phyloP scores from a whole-genome alignment of 257 asterid species.

The Osmanthus fragrans region DNA sequence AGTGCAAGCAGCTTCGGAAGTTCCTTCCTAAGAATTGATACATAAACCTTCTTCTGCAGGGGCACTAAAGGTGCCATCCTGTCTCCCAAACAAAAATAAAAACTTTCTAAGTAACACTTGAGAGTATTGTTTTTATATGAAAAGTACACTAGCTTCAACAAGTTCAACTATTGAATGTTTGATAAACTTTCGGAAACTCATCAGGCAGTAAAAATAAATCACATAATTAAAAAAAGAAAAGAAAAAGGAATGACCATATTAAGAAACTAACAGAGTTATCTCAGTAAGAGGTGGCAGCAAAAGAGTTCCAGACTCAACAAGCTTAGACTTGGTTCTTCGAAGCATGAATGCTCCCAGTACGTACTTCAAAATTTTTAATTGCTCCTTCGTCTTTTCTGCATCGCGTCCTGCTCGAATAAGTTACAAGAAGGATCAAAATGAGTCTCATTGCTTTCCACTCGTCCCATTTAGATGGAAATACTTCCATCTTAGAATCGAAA shows the following conservation, averaged over 20 bases:
- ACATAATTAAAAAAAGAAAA: not conserved
- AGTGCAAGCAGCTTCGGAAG: conserved; percentile 82
- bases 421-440: conserved; percentile 16
- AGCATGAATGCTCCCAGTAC: conserved; percentile 91
- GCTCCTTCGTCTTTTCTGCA: conserved; percentile 57
- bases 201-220: conserved; percentile 11
- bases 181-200: conserved; percentile 12
- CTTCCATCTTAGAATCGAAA: not conserved
- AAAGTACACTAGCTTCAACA: conserved; percentile 9
- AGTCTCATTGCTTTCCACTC: conserved; percentile 1
- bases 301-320: conserved; percentile 72
- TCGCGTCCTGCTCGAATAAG: conserved; percentile 48
- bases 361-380: conserved; percentile 61
- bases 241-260: conserved; percentile 4
- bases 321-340: conserved; percentile 88
- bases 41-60: conserved; percentile 78
- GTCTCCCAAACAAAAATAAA: conserved; percentile 23
- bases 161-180: conserved; percentile 19
- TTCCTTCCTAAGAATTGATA: conserved; percentile 86
- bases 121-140: not conserved
- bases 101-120: conserved; percentile 18
- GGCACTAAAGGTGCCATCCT: conserved; percentile 85
- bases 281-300: conserved; percentile 84
- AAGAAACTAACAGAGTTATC: conserved; percentile 80
- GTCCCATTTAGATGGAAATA: conserved; percentile 3